A percentile compares a stretch with the other conserved stretches of the same genome.
Conservation (phyloP, 2,329 filamentous ascomycete species). For the Cercospora zeina region DNA sequence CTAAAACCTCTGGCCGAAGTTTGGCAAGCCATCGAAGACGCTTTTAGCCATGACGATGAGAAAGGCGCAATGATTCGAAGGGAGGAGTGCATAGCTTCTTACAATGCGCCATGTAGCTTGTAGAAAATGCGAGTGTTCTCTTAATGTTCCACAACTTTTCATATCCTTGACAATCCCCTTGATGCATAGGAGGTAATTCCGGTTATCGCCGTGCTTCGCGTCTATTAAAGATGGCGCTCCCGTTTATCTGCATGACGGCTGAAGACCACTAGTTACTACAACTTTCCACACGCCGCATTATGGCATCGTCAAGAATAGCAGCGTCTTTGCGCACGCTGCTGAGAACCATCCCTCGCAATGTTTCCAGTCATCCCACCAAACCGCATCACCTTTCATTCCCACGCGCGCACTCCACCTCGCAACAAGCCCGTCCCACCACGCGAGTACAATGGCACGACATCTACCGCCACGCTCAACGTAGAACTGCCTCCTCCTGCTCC, state of each 20-base stretch:
- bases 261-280: neutral
- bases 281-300: neutral
- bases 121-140: neutral
- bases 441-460: constrained; percentile 18
- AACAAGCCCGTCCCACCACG: constrained; percentile 3
- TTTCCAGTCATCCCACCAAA: neutral
- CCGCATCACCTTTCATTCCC: neutral
- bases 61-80: neutral
- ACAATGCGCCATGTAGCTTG: neutral
- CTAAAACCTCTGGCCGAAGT: neutral
- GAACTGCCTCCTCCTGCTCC: neutral
- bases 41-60: neutral
- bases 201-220: constrained; percentile 1
- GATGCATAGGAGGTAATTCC: neutral
- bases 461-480: constrained; percentile 11
- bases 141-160: neutral
- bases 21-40: neutral
- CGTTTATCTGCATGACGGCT: neutral
- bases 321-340: constrained; percentile 8
- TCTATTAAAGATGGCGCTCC: neutral
- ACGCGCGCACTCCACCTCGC: neutral
- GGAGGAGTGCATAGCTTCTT: neutral
- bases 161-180: neutral
- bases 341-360: neutral
- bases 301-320: constrained; percentile 9